Conservation (phyloP, 2,329 filamentous ascomycete genomes). For the Claviceps sp. region DNA sequence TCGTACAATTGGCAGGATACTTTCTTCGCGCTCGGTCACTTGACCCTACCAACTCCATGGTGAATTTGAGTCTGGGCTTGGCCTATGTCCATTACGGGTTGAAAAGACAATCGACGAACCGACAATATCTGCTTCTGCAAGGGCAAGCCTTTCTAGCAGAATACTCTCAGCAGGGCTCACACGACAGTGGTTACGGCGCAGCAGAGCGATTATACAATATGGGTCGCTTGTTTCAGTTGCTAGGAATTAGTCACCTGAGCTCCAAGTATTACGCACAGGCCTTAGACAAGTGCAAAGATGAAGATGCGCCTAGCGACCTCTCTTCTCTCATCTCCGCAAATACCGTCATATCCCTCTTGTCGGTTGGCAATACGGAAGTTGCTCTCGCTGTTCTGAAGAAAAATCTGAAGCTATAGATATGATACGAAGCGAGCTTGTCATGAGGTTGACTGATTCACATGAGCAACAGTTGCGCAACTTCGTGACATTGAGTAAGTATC, state of each 20-base stretch:
- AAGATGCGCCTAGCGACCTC: constrained; percentile 11
- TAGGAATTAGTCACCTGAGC: constrained; percentile 39
- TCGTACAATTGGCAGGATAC: constrained; percentile 41
- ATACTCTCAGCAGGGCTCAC: constrained; percentile 15
- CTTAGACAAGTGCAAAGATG: constrained; percentile 6
- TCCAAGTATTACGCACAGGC: constrained; percentile 51
- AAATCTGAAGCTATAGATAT: constrained; percentile 13
- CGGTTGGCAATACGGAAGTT: constrained; percentile 15
- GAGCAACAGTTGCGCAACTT: too few relatives aligned
- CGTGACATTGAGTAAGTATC: too few relatives aligned
- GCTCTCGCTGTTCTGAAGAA: constrained; percentile 17
- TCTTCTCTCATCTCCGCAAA: constrained; percentile 19
- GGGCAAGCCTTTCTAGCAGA: constrained; percentile 62
- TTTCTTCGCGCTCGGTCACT: constrained; percentile 67
- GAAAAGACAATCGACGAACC: constrained; percentile 79
- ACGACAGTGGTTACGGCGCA: constrained; percentile 4
- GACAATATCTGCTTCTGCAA: constrained; percentile 77
- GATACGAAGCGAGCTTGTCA: background rate
- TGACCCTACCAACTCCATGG: constrained; percentile 60
- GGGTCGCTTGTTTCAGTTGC: constrained; percentile 23
- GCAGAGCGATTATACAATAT: constrained; percentile 26
- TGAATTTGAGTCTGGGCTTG: constrained; percentile 70
- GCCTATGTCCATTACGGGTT: constrained; percentile 80
- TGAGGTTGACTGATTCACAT: background rate
- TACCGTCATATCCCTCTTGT: constrained; percentile 17